These are phyloP conservation scores for Elongisporangium undulatum DNA, from an alignment of 352 stramenopile genomes.

Conservation along the genomic window DNA sequence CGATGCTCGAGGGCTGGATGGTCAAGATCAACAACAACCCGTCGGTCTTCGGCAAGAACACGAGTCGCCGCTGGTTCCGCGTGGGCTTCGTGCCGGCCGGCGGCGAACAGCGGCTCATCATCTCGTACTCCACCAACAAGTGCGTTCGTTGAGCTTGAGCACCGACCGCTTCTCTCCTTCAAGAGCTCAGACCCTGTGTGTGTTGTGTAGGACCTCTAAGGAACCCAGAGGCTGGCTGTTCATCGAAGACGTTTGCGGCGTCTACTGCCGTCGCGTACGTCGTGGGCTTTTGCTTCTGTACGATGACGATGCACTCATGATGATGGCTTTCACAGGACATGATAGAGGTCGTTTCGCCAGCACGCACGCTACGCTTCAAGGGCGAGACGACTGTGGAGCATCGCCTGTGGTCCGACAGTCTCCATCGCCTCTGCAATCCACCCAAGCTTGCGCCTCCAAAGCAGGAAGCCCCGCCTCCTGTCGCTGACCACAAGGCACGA, in stretches of 20 bases:
- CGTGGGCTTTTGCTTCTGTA: background rate
- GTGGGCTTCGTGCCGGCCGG: conserved; percentile 48
- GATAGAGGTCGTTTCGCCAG: conserved; percentile 78
- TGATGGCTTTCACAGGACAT: conserved; percentile 47
- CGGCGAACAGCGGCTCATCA: conserved; percentile 56
- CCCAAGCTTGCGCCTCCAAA: conserved; percentile 1
- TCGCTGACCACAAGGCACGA: background rate
- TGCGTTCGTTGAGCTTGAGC: conserved; percentile 14
- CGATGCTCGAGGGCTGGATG: conserved; percentile 80
- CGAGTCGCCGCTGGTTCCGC: conserved; percentile 74
- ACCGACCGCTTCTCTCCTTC: background rate
- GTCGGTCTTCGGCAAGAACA: conserved; percentile 73
- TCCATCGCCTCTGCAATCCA: conserved; percentile 67
- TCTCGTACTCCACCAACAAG: conserved; percentile 83
- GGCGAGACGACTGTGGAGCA: conserved; percentile 78
- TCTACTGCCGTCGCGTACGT: conserved; percentile 67
- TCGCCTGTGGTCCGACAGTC: conserved; percentile 74
- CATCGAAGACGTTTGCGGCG: conserved; percentile 66
- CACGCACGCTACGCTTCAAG: conserved; percentile 69
- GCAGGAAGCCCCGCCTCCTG: background rate
- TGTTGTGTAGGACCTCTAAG: conserved; percentile 47
- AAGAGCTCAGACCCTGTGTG: background rate
- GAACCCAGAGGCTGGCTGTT: conserved; percentile 77
- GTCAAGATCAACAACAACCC: conserved; percentile 85
- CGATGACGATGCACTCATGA: background rate